A percentile compares a stretch with the other conserved stretches of the same genome.
Evolutionary conservation across 768 basidiomycete genomes (phyloP).

Genomic region (Holtermannia corniformis): DNA sequence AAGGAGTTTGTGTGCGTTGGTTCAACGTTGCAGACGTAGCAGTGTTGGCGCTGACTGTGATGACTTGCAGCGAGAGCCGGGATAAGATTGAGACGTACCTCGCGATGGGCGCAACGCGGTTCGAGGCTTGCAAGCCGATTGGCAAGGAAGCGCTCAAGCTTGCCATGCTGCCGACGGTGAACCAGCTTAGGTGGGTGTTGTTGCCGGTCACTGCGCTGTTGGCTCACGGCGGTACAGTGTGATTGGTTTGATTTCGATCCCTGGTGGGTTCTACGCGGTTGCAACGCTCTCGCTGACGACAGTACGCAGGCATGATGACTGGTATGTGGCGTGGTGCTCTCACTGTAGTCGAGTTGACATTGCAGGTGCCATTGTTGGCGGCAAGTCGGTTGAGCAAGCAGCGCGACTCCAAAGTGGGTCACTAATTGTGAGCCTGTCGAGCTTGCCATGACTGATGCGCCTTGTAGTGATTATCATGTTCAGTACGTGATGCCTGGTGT

Average conservation of each 20-base stretch:
- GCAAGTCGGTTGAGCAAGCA: constrained; percentile 72
- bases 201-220: constrained; percentile 39
- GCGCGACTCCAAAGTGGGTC: constrained; percentile 61
- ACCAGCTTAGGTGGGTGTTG: constrained; percentile 57
- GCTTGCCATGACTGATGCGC: not conserved
- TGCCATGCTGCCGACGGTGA: constrained; percentile 70
- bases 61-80: constrained; percentile 62
- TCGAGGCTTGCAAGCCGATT: constrained; percentile 73
- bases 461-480: constrained; percentile 79
- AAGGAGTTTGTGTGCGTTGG: constrained; percentile 60
- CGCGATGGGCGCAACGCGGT: constrained; percentile 71
- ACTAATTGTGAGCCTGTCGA: not conserved
- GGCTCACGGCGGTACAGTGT: constrained; percentile 32
- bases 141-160: constrained; percentile 68
- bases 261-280: constrained; percentile 15
- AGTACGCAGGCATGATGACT: not conserved
- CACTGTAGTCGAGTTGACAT: constrained; percentile 58
- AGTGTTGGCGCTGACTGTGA: not conserved
- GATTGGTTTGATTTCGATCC: constrained; percentile 42
- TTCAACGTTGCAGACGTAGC: not conserved
- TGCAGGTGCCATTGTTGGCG: constrained; percentile 83
- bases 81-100: constrained; percentile 81
- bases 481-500: constrained; percentile 36
- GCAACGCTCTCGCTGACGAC: not conserved
- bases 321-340: not conserved